Conservation (phyloP, 495 filamentous ascomycete genomes). For the Penicillium steckii region DNA sequence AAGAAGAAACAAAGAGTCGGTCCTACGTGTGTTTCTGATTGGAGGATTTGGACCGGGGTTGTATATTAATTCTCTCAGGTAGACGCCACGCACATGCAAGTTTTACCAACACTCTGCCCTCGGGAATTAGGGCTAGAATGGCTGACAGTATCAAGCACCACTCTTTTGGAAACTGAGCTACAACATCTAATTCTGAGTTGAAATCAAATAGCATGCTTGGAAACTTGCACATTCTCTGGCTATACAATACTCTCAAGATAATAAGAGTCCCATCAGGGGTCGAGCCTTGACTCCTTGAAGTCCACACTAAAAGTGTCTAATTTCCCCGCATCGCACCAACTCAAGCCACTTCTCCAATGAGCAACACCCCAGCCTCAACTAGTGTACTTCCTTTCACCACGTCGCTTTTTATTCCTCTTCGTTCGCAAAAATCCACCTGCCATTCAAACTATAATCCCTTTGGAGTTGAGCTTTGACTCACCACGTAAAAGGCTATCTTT, state of each 20-base stretch:
- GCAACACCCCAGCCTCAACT: background rate
- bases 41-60: background rate
- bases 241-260: too few relatives aligned
- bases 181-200: background rate
- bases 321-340: conserved; percentile 8
- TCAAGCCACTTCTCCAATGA: background rate
- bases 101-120: background rate
- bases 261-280: background rate
- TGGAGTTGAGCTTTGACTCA: background rate
- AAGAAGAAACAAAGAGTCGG: background rate
- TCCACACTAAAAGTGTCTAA: conserved; percentile 3
- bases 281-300: background rate
- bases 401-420: background rate
- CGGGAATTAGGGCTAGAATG: background rate
- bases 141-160: too few relatives aligned
- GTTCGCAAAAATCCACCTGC: background rate
- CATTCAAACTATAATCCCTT: background rate
- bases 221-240: background rate
- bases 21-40: background rate
- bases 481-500: too few relatives aligned
- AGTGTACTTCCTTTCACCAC: background rate
- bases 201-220: too few relatives aligned
- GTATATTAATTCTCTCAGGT: background rate
- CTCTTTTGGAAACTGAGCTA: too few relatives aligned
- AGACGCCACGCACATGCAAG: background rate